Conservation (phyloP, 306 rosid genomes). For the Coriaria nepalensis region DNA sequence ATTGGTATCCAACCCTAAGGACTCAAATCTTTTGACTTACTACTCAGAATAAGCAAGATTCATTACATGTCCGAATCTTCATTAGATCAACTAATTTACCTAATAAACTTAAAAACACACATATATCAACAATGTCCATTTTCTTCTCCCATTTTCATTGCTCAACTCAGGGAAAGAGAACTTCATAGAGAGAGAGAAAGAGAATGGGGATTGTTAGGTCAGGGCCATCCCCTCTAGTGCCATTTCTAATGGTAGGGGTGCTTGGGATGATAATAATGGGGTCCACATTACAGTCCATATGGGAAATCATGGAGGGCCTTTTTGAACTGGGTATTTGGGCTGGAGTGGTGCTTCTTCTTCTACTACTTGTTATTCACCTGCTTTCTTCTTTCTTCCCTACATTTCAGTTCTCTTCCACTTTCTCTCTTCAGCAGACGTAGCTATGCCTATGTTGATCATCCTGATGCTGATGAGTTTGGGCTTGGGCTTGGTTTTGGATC, state of each 20-base stretch:
- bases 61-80: too few relatives aligned
- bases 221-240: constrained; percentile 72
- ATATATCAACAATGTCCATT: constrained; percentile 1
- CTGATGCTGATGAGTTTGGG: constrained; percentile 18
- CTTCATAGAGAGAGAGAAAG: neutral
- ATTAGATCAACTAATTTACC: too few relatives aligned
- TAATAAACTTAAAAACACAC: neutral
- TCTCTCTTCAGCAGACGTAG: constrained; percentile 3
- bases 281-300: constrained; percentile 22
- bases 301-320: constrained; percentile 23
- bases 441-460: neutral
- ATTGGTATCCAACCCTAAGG: too few relatives aligned
- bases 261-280: constrained; percentile 39
- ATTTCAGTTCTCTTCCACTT: constrained; percentile 10
- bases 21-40: too few relatives aligned
- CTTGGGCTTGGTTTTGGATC: constrained; percentile 28
- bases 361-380: constrained; percentile 12
- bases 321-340: constrained; percentile 11
- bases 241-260: constrained; percentile 34
- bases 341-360: constrained; percentile 18
- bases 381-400: constrained; percentile 17
- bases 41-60: too few relatives aligned
- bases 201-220: constrained; percentile 27
- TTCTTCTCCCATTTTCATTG: neutral
- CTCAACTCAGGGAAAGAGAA: neutral